Conservation (phyloP, 805 yeast genomes). For the Cyberlindnera samutprakarnensis region DNA sequence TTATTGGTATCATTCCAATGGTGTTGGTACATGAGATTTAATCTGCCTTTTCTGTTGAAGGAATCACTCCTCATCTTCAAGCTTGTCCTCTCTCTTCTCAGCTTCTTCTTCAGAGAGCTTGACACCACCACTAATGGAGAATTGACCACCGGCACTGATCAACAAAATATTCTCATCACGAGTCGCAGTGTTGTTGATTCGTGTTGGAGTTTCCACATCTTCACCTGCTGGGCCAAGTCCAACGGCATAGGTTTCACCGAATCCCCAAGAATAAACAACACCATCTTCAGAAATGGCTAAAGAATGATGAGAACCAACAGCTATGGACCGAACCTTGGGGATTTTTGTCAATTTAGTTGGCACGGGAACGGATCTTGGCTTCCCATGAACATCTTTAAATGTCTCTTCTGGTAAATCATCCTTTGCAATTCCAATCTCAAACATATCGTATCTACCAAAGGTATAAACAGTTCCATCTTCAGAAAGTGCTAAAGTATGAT, state of each 20-base stretch:
- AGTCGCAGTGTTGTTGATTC: constrained; percentile 92
- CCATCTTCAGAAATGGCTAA: constrained; percentile 83
- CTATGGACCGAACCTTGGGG: constrained; percentile 52
- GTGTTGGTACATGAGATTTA: too few species aligned
- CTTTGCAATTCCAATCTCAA: constrained; percentile 75
- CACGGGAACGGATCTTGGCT: constrained; percentile 75
- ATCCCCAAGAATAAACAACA: constrained; percentile 91
- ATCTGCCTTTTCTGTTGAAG: neutral
- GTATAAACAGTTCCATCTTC: constrained; percentile 66
- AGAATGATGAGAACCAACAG: constrained; percentile 90
- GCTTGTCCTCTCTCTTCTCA: constrained; percentile 39
- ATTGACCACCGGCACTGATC: constrained; percentile 96
- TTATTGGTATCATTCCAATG: too few species aligned
- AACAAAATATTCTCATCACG: constrained; percentile 60
- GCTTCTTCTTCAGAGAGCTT: constrained; percentile 32
- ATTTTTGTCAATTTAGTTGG: constrained; percentile 62
- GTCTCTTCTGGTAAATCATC: constrained; percentile 63
- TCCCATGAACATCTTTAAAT: constrained; percentile 72
- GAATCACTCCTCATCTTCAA: constrained; percentile 39
- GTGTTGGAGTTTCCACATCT: constrained; percentile 82
- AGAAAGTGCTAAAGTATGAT: constrained; percentile 77
- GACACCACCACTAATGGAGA: constrained; percentile 80
- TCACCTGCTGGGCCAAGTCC: constrained; percentile 88
- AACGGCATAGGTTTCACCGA: constrained; percentile 93
- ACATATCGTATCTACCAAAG: constrained; percentile 93